Conservation (phyloP, 1,139 yeast species). For the Geotrichum macrosporum region DNA sequence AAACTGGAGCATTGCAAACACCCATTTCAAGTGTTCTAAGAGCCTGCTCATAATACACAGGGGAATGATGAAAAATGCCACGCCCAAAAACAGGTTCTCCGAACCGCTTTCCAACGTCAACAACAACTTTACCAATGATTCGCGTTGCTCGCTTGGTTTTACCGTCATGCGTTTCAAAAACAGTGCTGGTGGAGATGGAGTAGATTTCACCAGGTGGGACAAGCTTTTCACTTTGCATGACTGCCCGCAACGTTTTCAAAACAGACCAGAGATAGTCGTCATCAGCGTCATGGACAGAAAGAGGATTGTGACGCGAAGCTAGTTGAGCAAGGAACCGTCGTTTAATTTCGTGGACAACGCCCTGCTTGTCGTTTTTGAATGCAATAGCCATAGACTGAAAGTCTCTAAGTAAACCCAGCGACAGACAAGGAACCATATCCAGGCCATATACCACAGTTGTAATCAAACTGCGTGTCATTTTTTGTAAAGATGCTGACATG, state of each 20-base stretch:
- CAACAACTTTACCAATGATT: slow-evolving; percentile 32
- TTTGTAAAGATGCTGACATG: slow-evolving; percentile 31
- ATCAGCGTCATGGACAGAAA: slow-evolving; percentile 29
- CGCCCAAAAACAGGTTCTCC: slow-evolving; percentile 38
- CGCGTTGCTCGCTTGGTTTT: slow-evolving; percentile 34
- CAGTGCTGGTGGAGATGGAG: slow-evolving; percentile 33
- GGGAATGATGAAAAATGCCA: slow-evolving; percentile 38
- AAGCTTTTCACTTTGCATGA: slow-evolving; percentile 36
- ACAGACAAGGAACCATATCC: slow-evolving; percentile 38
- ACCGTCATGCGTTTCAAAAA: slow-evolving; percentile 34
- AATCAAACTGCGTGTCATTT: slow-evolving; percentile 31
- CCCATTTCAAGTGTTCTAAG: slow-evolving; percentile 33
- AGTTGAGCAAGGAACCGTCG: slow-evolving; percentile 33
- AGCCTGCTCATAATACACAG: slow-evolving; percentile 37
- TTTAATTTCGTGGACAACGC: slow-evolving; percentile 31
- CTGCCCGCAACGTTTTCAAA: slow-evolving; percentile 31
- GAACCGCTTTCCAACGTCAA: slow-evolving; percentile 36
- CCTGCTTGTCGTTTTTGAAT: slow-evolving; percentile 32
- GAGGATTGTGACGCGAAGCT: slow-evolving; percentile 31
- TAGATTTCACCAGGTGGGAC: slow-evolving; percentile 39
- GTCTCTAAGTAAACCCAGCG: slow-evolving; percentile 37
- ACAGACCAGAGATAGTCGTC: slow-evolving; percentile 35
- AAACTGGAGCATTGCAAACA: slow-evolving; percentile 28
- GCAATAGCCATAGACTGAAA: slow-evolving; percentile 35
- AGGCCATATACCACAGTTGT: slow-evolving; percentile 37